Conservation (phyloP, 2,329 filamentous ascomycete species). For the Coniochaeta sp. region DNA sequence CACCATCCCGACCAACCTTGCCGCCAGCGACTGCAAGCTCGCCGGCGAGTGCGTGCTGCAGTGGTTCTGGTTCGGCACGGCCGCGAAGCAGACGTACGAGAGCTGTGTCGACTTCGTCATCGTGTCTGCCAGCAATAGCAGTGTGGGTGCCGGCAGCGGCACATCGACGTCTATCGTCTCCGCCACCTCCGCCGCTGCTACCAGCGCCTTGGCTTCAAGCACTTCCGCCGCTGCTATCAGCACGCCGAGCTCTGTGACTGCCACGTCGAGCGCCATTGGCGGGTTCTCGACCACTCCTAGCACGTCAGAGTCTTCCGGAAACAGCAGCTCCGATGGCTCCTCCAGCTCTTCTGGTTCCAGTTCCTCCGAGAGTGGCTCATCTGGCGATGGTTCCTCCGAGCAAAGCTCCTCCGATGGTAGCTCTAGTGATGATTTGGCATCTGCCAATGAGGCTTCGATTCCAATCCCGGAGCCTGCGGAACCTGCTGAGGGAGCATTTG, state of each 20-base stretch:
- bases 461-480: background rate
- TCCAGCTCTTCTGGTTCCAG: background rate
- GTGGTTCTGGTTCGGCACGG: constrained; percentile 35
- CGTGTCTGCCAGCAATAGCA: background rate
- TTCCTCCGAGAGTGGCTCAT: background rate
- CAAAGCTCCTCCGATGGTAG: background rate
- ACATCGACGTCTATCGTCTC: background rate
- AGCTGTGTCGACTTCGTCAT: constrained; percentile 29
- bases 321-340: background rate
- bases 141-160: background rate
- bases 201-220: background rate
- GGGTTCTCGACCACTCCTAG: background rate
- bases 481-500: background rate
- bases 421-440: background rate
- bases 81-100: constrained; percentile 29
- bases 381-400: background rate
- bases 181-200: background rate
- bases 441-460: background rate
- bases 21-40: constrained; percentile 17
- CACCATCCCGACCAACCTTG: constrained; percentile 20
- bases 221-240: background rate
- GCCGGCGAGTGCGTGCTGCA: constrained; percentile 30
- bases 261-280: background rate
- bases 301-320: background rate
- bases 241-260: background rate